Base-by-base conservation (phyloP, 2,329 filamentous ascomycete species). In the Lecanicillium sp. region DNA sequence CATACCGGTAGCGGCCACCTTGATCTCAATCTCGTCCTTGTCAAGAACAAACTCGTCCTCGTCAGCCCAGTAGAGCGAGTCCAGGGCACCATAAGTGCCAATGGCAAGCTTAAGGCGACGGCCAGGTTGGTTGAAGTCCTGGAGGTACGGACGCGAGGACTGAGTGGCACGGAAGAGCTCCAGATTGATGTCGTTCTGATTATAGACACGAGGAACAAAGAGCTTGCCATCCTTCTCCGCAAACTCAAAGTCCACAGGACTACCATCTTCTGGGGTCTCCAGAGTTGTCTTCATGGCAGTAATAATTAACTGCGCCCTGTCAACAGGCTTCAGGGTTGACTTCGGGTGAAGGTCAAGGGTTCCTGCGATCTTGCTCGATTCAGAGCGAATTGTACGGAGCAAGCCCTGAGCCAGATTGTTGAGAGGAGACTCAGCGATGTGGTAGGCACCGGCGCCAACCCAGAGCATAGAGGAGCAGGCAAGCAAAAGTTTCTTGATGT, bases 381-480 rank as follows among this genome's bases (percentile, higher is more conserved):
- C 73, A 1, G 72, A 73, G 1, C 72, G 70, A 19, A 75, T 62
- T 2, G 67, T 69, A 26, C 73, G 64, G 49, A 68, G 65, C 3
- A 75, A 59, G 24, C 72, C 73, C 8, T 67, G 64, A 0, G 73
- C 60, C 61, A 76, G 69, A 55, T 72, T 73, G 42, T 65, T 56
- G 38, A 68, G 62, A 3, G 64, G 70, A 51, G 60, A 64, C 10
- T 59, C 51, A 4, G 64, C 63, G 24, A 60, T 60, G 14, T 59
- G 58, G 46, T 67, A 70, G 0, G 67, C 68, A 8, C 69, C 70
- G 3, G 59, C 56, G 5, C 66, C 64, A 4, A 68, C 65, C 69
- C 69, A 72, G 10, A 72, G 60, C 10, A 66, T 59, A 4, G 66
- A 66, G 3, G 64, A 60, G 4, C 58, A 60, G 1, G 55, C 56